Evolutionary conservation across 768 basidiomycete genomes (phyloP).

Genomic region (Tricholoma terreum): DNA sequence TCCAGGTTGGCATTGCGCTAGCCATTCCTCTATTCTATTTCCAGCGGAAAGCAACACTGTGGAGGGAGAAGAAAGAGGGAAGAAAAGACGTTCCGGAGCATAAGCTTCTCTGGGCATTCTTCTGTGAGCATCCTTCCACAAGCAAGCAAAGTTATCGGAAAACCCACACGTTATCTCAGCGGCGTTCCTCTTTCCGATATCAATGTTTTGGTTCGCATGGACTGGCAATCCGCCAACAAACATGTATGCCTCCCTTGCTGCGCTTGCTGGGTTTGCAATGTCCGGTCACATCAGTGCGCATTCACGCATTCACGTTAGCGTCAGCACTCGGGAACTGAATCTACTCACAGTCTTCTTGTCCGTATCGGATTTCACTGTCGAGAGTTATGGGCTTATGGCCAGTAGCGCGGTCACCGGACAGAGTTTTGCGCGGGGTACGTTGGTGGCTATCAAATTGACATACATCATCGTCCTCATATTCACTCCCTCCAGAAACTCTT

Average conservation of each 20-base stretch:
- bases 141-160: neutral
- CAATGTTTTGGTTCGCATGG: constrained; percentile 25
- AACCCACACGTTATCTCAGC: constrained; percentile 3
- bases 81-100: constrained; percentile 17
- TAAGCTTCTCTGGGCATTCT: constrained; percentile 20
- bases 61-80: constrained; percentile 17
- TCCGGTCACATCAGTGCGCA: constrained; percentile 21
- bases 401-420: constrained; percentile 23
- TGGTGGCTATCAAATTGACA: neutral
- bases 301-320: neutral
- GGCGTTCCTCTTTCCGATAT: constrained; percentile 18
- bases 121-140: constrained; percentile 1
- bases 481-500: constrained; percentile 10
- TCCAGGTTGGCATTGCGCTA: constrained; percentile 15
- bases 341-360: constrained; percentile 15
- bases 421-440: constrained; percentile 19
- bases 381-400: constrained; percentile 21
- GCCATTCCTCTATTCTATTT: constrained; percentile 19
- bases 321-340: neutral
- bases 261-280: constrained; percentile 16
- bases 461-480: neutral
- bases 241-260: constrained; percentile 18
- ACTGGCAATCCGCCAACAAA: constrained; percentile 15
- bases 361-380: constrained; percentile 21
- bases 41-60: constrained; percentile 15